Percentiles rank a stretch among this genome's conserved stretches.
Conservation (phyloP, 371 early-diverging fungal genomes). For the Apophysomyces ossiformis region DNA sequence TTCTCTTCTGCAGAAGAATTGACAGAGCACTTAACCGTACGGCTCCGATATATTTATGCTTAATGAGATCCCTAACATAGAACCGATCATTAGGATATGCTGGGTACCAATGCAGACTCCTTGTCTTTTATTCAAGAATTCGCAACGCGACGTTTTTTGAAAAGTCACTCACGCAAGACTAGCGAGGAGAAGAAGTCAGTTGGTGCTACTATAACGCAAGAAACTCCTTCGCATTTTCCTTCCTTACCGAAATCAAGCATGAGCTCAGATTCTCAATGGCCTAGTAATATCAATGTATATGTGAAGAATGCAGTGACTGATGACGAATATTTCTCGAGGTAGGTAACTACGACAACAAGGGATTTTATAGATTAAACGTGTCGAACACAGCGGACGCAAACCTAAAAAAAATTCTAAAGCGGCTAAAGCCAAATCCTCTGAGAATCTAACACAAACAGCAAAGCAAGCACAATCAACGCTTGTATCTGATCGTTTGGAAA, state of each 20-base stretch:
- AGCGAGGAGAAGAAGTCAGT: slow-evolving; percentile 11
- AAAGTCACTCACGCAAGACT: background rate
- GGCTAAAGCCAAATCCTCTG: slow-evolving; percentile 1
- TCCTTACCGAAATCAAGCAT: slow-evolving; percentile 31
- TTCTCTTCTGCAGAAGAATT: slow-evolving; percentile 37
- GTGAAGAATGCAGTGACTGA: slow-evolving; percentile 46
- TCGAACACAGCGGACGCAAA: slow-evolving; percentile 11
- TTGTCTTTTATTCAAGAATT: slow-evolving; percentile 42
- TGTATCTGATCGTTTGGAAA: slow-evolving; percentile 22
- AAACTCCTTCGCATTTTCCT: slow-evolving; percentile 22
- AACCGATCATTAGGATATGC: slow-evolving; percentile 32
- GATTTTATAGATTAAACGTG: background rate
- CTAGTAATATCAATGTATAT: slow-evolving; percentile 50
- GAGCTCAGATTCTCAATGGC: slow-evolving; percentile 35
- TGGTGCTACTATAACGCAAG: slow-evolving; percentile 4
- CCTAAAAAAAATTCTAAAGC: slow-evolving; percentile 2
- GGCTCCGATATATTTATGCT: background rate
- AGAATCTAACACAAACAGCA: background rate
- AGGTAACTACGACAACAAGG: slow-evolving; percentile 10
- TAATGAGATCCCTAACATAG: background rate
- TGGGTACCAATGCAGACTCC: slow-evolving; percentile 37
- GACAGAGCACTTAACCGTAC: slow-evolving; percentile 45
- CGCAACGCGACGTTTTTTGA: slow-evolving; percentile 33
- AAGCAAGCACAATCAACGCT: slow-evolving; percentile 19
- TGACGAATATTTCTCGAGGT: slow-evolving; percentile 53